A percentile compares a stretch with the other conserved stretches of the same genome.
Conservation (phyloP, 139 green algal species). For the Micromonas commoda region DNA sequence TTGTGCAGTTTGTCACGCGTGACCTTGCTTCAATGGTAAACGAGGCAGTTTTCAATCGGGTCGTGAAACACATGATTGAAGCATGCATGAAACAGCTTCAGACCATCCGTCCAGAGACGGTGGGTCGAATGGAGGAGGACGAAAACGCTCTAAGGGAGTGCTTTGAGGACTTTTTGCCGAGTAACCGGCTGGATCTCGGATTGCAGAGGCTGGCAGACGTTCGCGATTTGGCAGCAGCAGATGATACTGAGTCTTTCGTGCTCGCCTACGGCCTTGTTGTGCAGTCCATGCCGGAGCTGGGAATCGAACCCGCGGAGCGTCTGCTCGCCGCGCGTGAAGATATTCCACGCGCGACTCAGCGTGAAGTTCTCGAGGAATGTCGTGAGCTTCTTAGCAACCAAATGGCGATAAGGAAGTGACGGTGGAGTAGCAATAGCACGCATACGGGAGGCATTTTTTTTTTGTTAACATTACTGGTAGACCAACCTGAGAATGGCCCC, state of each 20-base stretch:
- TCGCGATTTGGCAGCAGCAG: neutral
- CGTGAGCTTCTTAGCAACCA: neutral
- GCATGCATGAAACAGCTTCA: neutral
- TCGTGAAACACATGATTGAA: neutral
- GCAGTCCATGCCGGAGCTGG: neutral
- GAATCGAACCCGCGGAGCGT: neutral
- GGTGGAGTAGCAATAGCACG: neutral
- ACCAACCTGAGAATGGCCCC: too few species aligned
- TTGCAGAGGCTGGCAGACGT: neutral
- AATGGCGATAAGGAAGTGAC: neutral
- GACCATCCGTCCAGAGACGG: neutral
- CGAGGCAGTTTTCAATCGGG: neutral
- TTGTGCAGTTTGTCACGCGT: neutral
- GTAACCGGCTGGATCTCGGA: neutral
- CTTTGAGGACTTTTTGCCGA: neutral
- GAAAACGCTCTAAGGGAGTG: neutral
- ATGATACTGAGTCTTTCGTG: neutral
- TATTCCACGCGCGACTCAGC: neutral
- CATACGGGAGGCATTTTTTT: too few species aligned
- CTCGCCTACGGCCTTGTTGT: neutral
- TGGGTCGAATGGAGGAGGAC: neutral
- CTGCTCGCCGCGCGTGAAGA: neutral
- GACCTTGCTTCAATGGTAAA: neutral
- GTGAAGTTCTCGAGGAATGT: neutral
- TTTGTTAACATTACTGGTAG: too few species aligned